These are phyloP conservation scores for Vitis amurensis DNA, from an alignment of 164 flowering plant species.

Conservation along the genomic window DNA sequence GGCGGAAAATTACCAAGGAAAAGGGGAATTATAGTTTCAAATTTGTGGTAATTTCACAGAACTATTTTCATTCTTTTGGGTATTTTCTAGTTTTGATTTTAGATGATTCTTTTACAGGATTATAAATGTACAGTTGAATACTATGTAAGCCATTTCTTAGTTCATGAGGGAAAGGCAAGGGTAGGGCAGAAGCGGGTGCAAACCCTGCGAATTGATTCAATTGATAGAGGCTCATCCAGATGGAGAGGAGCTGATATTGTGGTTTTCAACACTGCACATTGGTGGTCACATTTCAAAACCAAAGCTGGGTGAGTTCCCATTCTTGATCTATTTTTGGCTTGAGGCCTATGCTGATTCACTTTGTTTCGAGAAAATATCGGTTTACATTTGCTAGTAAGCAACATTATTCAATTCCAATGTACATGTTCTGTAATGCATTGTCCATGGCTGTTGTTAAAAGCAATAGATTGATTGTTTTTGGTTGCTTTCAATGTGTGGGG, in stretches of 20 bases:
- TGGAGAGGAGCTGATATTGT: conserved; percentile 97
- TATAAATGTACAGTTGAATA: conserved; percentile 87
- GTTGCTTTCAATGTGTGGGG: neutral
- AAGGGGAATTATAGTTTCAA: conserved; percentile 82
- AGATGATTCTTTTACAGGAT: conserved; percentile 53
- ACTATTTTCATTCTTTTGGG: neutral
- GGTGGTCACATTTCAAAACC: conserved; percentile 98
- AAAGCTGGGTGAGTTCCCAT: conserved; percentile 77
- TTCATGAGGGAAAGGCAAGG: conserved; percentile 85
- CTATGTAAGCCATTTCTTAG: conserved; percentile 84
- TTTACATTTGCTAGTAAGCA: too few species aligned
- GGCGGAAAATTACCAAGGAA: conserved; percentile 77
- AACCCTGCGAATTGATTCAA: conserved; percentile 73
- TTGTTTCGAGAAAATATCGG: neutral
- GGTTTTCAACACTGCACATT: conserved; percentile 93
- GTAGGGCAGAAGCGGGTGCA: conserved; percentile 63
- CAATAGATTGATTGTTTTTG: neutral
- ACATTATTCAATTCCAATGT: neutral
- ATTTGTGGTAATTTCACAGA: conserved; percentile 64
- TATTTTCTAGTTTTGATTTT: conserved; percentile 10
- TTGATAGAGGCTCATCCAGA: conserved; percentile 77
- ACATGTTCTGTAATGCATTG: neutral
- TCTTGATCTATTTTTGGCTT: neutral
- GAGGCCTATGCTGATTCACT: neutral
- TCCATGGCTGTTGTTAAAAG: neutral